A percentile compares a stretch with the other conserved stretches of the same genome.
These are phyloP conservation scores for Rhodamnia rubescens DNA, from an alignment of 345 rosid genomes.

Conservation along the genomic window DNA sequence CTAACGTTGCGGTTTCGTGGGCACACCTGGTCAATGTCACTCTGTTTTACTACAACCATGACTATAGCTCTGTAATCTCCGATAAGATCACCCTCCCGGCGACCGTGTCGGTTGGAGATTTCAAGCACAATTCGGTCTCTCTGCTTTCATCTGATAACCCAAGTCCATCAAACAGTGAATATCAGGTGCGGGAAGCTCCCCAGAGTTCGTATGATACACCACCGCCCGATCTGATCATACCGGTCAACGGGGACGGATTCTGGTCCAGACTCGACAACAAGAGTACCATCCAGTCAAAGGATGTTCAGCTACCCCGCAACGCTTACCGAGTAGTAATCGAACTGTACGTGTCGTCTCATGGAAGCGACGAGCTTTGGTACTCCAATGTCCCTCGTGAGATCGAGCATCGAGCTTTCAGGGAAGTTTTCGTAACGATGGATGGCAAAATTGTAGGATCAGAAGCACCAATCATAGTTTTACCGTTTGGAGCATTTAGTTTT, in stretches of 20 bases:
- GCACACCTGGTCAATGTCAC: slow-evolving; percentile 2
- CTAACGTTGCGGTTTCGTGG: not conserved
- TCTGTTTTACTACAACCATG: not conserved
- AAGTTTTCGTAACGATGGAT: slow-evolving; percentile 10
- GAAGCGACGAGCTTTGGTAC: slow-evolving; percentile 10
- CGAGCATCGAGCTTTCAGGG: slow-evolving; percentile 7
- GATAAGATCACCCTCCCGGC: not conserved
- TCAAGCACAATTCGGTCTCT: not conserved
- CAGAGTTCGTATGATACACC: not conserved
- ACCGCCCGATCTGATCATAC: slow-evolving; percentile 6
- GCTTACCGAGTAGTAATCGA: slow-evolving; percentile 6
- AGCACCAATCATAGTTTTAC: not conserved
- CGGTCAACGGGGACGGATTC: not conserved
- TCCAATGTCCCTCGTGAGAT: not conserved
- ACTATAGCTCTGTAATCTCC: not conserved
- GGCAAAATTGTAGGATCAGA: slow-evolving; percentile 2
- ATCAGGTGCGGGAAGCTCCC: not conserved
- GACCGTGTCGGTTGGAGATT: not conserved
- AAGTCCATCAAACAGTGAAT: not conserved
- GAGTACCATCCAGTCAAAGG: not conserved
- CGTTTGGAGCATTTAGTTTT: slow-evolving; percentile 3
- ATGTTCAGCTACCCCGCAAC: slow-evolving; percentile 5
- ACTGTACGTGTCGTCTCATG: slow-evolving; percentile 12
- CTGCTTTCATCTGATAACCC: not conserved
- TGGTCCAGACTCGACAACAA: slow-evolving; percentile 5